Evolutionary conservation across 352 stramenopile genomes (phyloP).

Genomic region (Globisporangium barbulae): DNA sequence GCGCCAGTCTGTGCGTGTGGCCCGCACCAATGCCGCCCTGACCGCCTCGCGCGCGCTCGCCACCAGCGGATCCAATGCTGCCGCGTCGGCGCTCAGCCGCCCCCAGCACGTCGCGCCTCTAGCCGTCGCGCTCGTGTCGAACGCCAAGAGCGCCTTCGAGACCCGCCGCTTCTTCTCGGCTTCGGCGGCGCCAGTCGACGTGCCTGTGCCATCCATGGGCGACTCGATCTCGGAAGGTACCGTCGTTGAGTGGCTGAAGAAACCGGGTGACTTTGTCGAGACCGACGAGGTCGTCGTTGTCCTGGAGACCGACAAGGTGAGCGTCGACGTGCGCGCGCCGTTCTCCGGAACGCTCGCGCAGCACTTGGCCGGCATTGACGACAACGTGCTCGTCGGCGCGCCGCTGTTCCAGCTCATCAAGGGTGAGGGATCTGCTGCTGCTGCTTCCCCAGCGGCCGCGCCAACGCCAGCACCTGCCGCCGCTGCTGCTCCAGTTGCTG

Average conservation of each 20-base stretch:
- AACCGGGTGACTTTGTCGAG: constrained; percentile 91
- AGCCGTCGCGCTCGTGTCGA: not conserved
- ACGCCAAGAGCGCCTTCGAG: constrained; percentile 15
- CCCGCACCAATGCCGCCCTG: constrained; percentile 22
- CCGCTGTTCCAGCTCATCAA: constrained; percentile 84
- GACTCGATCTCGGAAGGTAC: constrained; percentile 99
- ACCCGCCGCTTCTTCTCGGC: constrained; percentile 36
- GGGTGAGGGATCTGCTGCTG: constrained; percentile 20
- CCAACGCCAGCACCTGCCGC: constrained; percentile 16
- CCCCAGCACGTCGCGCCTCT: not conserved
- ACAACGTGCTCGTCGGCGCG: constrained; percentile 94
- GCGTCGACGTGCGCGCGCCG: constrained; percentile 89
- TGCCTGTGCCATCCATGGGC: constrained; percentile 88
- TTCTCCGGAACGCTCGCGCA: constrained; percentile 92
- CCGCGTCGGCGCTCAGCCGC: constrained; percentile 5
- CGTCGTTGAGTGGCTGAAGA: constrained; percentile 95
- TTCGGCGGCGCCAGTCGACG: constrained; percentile 29
- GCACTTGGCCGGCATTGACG: constrained; percentile 90
- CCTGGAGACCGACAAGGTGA: constrained; percentile 98
- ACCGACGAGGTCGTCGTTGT: constrained; percentile 97
- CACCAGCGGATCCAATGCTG: not conserved
- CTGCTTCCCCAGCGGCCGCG: not conserved
- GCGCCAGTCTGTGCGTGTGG: constrained; percentile 18
- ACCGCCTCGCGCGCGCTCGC: constrained; percentile 13
- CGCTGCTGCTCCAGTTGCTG: constrained; percentile 3